Percentiles rank a stretch among this genome's conserved stretches.
Evolutionary conservation across 768 basidiomycete genomes (phyloP).

Genomic region (Pleurotus citrinopileatus): DNA sequence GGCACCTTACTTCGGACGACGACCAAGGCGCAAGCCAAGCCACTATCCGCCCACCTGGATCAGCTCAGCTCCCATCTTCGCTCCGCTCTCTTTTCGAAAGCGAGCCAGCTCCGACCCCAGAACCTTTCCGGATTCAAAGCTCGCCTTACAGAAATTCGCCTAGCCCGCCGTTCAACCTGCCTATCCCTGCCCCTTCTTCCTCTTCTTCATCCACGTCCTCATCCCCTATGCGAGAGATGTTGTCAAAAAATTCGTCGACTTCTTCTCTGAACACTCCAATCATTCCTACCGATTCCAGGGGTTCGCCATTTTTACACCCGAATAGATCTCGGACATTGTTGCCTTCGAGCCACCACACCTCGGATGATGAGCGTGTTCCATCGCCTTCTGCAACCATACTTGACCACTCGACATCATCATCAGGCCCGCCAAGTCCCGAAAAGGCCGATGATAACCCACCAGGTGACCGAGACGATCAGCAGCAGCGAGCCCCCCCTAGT

Average conservation of each 20-base stretch:
- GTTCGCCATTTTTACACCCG: constrained; percentile 1
- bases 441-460: not conserved
- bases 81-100: constrained; percentile 79
- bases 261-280: not conserved
- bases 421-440: not conserved
- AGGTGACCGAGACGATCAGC: constrained; percentile 6
- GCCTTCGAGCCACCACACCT: not conserved
- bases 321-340: not conserved
- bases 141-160: constrained; percentile 23
- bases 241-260: not conserved
- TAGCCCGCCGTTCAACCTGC: constrained; percentile 18
- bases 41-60: constrained; percentile 47
- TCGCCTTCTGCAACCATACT: not conserved
- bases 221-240: constrained; percentile 12
- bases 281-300: not conserved
- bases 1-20: constrained; percentile 17
- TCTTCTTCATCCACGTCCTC: constrained; percentile 7
- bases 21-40: constrained; percentile 28
- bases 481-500: constrained; percentile 16
- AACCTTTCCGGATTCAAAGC: constrained; percentile 37
- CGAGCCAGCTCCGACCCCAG: constrained; percentile 30
- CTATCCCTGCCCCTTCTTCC: constrained; percentile 12
- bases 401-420: not conserved
- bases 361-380: constrained; percentile 4
- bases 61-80: constrained; percentile 68